Conservation (phyloP, 371 early-diverging fungal genomes). For the Mortierella sp. region DNA sequence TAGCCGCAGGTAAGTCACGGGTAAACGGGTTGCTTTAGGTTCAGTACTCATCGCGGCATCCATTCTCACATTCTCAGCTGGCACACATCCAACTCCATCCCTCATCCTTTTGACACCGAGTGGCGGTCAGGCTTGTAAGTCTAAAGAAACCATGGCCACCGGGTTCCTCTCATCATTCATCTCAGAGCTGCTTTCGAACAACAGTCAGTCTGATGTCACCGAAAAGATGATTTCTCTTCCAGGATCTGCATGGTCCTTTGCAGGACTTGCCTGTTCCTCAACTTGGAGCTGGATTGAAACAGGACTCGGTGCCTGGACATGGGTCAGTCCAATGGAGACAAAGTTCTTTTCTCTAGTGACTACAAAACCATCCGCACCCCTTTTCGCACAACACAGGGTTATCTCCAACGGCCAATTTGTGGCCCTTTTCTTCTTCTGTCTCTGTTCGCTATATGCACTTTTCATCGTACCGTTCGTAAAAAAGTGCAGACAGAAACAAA, state of each 20-base stretch:
- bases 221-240: background rate
- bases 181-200: constrained; percentile 8
- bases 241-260: background rate
- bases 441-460: constrained; percentile 20
- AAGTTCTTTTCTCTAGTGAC: constrained; percentile 19
- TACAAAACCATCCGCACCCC: background rate
- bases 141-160: background rate
- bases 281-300: too few relatives aligned
- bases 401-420: constrained; percentile 11
- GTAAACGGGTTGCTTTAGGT: too few relatives aligned
- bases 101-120: too few relatives aligned
- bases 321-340: constrained; percentile 11
- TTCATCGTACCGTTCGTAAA: constrained; percentile 20
- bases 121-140: too few relatives aligned
- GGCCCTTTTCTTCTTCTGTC: constrained; percentile 4
- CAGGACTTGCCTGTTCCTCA: background rate
- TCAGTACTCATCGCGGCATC: too few relatives aligned
- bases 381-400: constrained; percentile 13
- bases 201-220: background rate
- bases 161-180: constrained; percentile 1
- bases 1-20: too few relatives aligned
- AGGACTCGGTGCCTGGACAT: constrained; percentile 20
- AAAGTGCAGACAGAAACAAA: constrained; percentile 26
- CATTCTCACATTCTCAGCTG: too few relatives aligned
- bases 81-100: too few relatives aligned